Percentiles rank a stretch among this genome's conserved stretches.
Evolutionary conservation across 306 rosid species (phyloP).

Genomic region (Sphenostylis stenocarpa): DNA sequence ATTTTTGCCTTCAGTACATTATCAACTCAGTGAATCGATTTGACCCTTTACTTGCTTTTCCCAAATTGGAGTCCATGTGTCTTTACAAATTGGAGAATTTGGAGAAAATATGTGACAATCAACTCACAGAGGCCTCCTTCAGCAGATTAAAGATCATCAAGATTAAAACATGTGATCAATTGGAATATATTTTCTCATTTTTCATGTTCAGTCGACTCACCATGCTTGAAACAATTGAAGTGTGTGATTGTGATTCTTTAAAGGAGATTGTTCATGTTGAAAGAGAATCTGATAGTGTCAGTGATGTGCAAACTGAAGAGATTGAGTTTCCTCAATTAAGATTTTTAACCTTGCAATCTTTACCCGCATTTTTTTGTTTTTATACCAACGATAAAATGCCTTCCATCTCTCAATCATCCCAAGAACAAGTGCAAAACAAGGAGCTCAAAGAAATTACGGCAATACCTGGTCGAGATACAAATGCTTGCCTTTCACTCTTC

Average conservation of each 20-base stretch:
- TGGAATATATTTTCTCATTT: constrained; percentile 27
- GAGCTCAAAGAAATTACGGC: background rate
- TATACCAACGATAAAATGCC: background rate
- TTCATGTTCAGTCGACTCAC: background rate
- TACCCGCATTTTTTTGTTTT: background rate
- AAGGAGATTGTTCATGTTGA: constrained; percentile 20
- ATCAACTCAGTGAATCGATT: constrained; percentile 11
- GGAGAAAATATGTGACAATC: constrained; percentile 23
- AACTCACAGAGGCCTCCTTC: constrained; percentile 26
- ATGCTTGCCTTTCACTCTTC: background rate
- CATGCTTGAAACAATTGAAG: constrained; percentile 34
- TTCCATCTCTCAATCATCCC: background rate
- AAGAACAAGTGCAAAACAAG: background rate
- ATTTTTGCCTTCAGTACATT: background rate
- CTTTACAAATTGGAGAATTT: constrained; percentile 21
- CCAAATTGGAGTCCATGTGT: constrained; percentile 24
- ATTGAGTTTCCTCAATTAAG: background rate
- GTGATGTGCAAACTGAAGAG: background rate
- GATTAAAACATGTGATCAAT: constrained; percentile 3
- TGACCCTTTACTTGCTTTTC: constrained; percentile 10
- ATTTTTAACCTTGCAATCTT: background rate
- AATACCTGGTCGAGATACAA: background rate
- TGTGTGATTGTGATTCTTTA: constrained; percentile 18
- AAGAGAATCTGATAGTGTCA: background rate
- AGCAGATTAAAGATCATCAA: constrained; percentile 27